Evolutionary conservation across 1,139 yeast genomes (phyloP).

Genomic region (Lodderomyces margitis): DNA sequence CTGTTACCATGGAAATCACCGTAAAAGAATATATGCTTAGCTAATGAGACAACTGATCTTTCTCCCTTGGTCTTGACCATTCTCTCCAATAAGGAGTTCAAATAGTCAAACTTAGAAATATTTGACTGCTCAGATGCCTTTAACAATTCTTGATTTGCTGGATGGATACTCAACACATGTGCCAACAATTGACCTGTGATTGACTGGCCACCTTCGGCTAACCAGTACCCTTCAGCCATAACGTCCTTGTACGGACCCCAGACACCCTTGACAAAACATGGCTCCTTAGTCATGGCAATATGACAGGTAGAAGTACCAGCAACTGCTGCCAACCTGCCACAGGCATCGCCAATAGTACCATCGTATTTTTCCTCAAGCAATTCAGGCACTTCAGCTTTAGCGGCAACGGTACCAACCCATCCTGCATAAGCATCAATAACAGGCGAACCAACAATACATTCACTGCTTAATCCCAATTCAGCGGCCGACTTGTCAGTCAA

Average conservation of each 20-base stretch:
- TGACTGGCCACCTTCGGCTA: constrained; percentile 99
- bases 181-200: constrained; percentile 94
- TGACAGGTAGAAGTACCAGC: constrained; percentile 99
- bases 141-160: constrained; percentile 73
- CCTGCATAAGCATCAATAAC: constrained; percentile 98
- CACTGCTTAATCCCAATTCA: constrained; percentile 76
- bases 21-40: constrained; percentile 83
- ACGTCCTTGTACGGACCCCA: constrained; percentile 99
- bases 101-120: constrained; percentile 75
- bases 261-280: constrained; percentile 91
- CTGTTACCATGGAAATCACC: constrained; percentile 97
- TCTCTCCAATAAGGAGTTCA: constrained; percentile 71
- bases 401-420: constrained; percentile 98
- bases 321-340: constrained; percentile 92
- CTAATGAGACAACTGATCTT: constrained; percentile 75
- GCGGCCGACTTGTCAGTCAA: constrained; percentile 68
- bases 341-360: constrained; percentile 53
- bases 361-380: constrained; percentile 38
- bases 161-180: constrained; percentile 87
- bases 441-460: constrained; percentile 88
- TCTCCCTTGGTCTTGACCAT: constrained; percentile 54
- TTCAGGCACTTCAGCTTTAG: constrained; percentile 58
- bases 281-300: constrained; percentile 79
- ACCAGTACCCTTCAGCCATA: constrained; percentile 84
- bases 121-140: constrained; percentile 62